Base-by-base conservation (phyloP, 208 protist species). In the Wallacemonas sp. region DNA sequence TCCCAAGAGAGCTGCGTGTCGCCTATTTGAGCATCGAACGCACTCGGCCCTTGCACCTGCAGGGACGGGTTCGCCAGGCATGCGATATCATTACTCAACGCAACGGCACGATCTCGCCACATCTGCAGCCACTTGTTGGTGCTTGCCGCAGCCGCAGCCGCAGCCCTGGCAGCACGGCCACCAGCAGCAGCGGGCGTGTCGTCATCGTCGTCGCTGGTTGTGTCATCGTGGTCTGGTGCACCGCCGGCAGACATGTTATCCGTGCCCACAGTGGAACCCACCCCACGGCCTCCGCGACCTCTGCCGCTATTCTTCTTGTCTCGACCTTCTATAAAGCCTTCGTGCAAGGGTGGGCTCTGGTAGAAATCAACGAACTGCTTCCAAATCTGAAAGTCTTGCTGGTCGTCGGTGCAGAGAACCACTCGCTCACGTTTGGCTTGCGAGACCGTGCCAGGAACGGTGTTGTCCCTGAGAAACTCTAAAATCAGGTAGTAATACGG, bases 401-500 rank as follows among this genome's bases (percentile, higher is more conserved):
- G 68, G 47, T 93, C 79, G 19, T 95, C 86, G 6, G 89, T 95
- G 65, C 86, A 95, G 2, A 95, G 68, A 1, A 93, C 86, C 11
- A 91, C 41, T 22, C 85, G 79, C 45, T 95, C 89, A 19, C 86
- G 75, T 54, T 91, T 93, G 34, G 70, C 75, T 1, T 86, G 68
- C 8, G 44, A 24, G 3, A 72, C 28, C 11, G 69, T 75, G 19
- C 30, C 68, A 0, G 55, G 47, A 2, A 68, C 45, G 17, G 78
- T 76, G 34, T 77, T 74, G 70, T 93, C 89, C 2, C 83, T 67
- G 51, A 91, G 36, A 70, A 93, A 87, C 65, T 95, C 86, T n/a
- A 93, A 17, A 2, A 93, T 71, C 12, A 95, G 74, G 68, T 95
- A 93, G 66, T 90, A 90, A 59, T 95, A 95, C 11, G 67, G 55